These are phyloP conservation scores for Gentiana macrophylla DNA, from an alignment of 257 asterid genomes.

Conservation along the genomic window DNA sequence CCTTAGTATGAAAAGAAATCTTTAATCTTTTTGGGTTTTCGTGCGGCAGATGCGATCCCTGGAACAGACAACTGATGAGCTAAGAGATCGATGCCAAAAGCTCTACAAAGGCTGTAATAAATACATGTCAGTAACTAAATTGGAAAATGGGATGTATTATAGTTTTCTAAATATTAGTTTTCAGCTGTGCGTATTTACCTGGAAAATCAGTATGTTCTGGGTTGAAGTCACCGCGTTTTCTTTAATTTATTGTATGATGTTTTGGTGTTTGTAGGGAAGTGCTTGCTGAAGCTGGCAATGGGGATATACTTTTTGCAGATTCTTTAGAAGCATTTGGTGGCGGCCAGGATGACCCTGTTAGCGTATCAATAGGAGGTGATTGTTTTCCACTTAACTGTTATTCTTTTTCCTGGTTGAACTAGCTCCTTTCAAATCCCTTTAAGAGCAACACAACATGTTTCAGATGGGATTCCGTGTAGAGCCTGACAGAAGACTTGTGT, in stretches of 20 bases:
- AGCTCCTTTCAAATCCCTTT: no score
- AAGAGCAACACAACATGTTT: no score
- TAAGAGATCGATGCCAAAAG: constrained; percentile 89
- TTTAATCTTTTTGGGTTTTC: background rate
- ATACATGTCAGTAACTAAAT: constrained; percentile 53
- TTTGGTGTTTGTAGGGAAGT: constrained; percentile 46
- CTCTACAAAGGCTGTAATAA: constrained; percentile 74
- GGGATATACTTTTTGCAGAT: constrained; percentile 73
- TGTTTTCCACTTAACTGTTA: no score
- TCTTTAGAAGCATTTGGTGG: constrained; percentile 92
- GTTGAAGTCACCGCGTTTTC: no score
- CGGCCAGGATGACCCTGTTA: constrained; percentile 85
- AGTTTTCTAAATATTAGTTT: no score
- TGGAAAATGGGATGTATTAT: no score
- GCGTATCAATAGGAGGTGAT: constrained; percentile 85
- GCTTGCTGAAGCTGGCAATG: constrained; percentile 70
- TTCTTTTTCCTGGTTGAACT: no score
- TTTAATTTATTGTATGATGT: background rate
- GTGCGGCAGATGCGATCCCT: constrained; percentile 58
- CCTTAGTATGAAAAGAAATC: background rate
- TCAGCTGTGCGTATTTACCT: no score
- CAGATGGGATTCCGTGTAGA: no score
- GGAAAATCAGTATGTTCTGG: no score
- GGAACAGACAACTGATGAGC: constrained; percentile 73
- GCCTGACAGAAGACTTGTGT: no score